Evolutionary conservation across 495 filamentous ascomycete species (phyloP).

Genomic region (Trypethelium eluteriae): DNA sequence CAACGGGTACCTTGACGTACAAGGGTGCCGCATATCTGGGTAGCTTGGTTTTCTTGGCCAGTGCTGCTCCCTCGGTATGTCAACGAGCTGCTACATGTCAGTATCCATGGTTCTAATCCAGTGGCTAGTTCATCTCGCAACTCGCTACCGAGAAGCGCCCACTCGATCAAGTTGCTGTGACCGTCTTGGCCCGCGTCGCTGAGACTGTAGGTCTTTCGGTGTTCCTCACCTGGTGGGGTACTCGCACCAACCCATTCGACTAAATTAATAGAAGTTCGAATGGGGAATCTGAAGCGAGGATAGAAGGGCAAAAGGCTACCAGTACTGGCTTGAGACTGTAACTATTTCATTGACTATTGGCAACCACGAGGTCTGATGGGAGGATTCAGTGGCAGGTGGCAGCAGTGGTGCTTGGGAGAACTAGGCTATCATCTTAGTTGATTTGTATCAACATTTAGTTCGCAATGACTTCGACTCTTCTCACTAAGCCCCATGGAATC

Average conservation of each 20-base stretch:
- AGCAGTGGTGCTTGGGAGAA: not conserved
- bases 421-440: not conserved
- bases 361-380: constrained; percentile 3
- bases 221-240: constrained; percentile 97
- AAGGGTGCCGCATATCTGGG: constrained; percentile 96
- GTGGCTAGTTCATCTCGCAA: constrained; percentile 67
- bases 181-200: constrained; percentile 69
- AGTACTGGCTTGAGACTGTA: constrained; percentile 4
- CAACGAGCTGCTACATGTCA: not conserved
- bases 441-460: not conserved
- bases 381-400: not conserved
- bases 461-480: not conserved
- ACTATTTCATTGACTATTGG: not conserved
- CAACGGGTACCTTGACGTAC: constrained; percentile 86
- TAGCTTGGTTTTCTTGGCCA: constrained; percentile 82
- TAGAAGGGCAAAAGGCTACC: not conserved
- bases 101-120: not conserved
- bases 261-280: constrained; percentile 17
- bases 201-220: constrained; percentile 89
- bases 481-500: too few relatives aligned
- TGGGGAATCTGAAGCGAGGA: not conserved
- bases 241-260: constrained; percentile 66
- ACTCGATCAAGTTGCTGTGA: constrained; percentile 79
- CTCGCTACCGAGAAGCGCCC: constrained; percentile 85
- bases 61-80: constrained; percentile 77